phyloP scores from a whole-genome alignment of 225 moss, liverwort and hornwort species.

The Physcomitrellopsis africana region DNA sequence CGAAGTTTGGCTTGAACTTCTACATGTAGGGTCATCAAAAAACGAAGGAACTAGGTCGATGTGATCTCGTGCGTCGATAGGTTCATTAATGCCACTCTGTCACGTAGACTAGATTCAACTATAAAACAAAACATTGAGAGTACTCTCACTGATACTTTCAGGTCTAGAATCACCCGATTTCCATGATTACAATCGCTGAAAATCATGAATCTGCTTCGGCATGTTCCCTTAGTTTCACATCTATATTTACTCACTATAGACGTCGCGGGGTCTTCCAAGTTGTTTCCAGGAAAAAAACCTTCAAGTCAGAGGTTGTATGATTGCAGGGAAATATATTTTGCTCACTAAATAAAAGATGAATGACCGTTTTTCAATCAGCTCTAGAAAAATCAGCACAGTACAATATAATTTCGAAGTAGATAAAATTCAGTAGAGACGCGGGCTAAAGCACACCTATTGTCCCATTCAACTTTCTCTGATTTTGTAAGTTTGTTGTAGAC shows the following conservation, averaged over 20 bases:
- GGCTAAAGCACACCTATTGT: constrained; percentile 66
- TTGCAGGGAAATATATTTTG: not conserved
- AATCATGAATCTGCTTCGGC: not conserved
- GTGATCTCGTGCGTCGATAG: not conserved
- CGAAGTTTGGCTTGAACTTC: too few relatives aligned
- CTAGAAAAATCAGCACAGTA: not conserved
- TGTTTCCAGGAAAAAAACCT: not conserved
- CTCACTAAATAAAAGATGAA: not conserved
- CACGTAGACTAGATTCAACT: too few relatives aligned
- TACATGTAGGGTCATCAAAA: not conserved
- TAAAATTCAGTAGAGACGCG: not conserved
- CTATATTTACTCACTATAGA: not conserved
- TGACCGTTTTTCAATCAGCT: constrained; percentile 10
- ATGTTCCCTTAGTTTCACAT: not conserved
- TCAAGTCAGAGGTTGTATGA: not conserved
- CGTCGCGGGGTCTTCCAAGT: not conserved
- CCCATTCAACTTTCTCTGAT: constrained; percentile 80
- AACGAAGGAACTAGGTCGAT: not conserved
- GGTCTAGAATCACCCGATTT: not conserved
- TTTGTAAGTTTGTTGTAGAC: constrained; percentile 62
- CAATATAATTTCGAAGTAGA: not conserved
- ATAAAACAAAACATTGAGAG: not conserved
- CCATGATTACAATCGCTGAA: not conserved
- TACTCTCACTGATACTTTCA: constrained; percentile 6
- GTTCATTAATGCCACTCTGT: not conserved